A percentile compares a stretch with the other conserved stretches of the same genome.
phyloP scores from a whole-genome alignment of 2,329 filamentous ascomycete genomes.

The Xylaria sp. region DNA sequence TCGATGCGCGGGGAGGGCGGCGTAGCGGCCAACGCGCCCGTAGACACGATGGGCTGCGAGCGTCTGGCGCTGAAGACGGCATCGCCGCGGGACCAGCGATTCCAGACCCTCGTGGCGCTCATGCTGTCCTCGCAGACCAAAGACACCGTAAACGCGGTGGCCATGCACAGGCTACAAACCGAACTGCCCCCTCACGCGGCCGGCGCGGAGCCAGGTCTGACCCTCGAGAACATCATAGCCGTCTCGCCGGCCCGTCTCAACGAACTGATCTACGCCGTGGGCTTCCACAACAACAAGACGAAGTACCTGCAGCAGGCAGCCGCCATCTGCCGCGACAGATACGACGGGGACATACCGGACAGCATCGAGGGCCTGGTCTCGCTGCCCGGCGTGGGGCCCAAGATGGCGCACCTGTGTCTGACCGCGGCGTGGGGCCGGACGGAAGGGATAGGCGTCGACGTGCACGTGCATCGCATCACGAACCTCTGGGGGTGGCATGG shows the following conservation, averaged over 20 bases:
- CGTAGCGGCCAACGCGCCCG: constrained; percentile 76
- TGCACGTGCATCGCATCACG: constrained; percentile 93
- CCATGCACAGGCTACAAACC: constrained; percentile 81
- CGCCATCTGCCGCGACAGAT: constrained; percentile 75
- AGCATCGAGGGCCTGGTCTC: constrained; percentile 79
- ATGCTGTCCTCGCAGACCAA: constrained; percentile 96
- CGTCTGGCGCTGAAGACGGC: constrained; percentile 68
- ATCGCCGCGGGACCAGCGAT: constrained; percentile 69
- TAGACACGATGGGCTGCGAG: constrained; percentile 98
- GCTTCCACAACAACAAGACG: constrained; percentile 96
- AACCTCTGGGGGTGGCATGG: constrained; percentile 94
- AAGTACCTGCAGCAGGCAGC: constrained; percentile 82
- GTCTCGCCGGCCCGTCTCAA: constrained; percentile 74
- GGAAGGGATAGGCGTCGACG: constrained; percentile 89
- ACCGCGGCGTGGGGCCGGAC: constrained; percentile 73
- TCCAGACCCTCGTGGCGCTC: constrained; percentile 86
- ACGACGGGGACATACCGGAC: constrained; percentile 80
- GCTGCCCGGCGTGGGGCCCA: constrained; percentile 88
- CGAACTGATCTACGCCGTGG: constrained; percentile 81
- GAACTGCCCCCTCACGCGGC: constrained; percentile 68
- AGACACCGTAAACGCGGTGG: constrained; percentile 87
- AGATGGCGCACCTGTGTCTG: constrained; percentile 93
- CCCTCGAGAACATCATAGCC: constrained; percentile 79
- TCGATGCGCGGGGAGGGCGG: constrained; percentile 74
- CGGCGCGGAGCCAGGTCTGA: constrained; percentile 66